Evolutionary conservation across 2,329 filamentous ascomycete species (phyloP), one percentile per base, ranked within the genome.

Genomic region (Xylaria sp.): DNA sequence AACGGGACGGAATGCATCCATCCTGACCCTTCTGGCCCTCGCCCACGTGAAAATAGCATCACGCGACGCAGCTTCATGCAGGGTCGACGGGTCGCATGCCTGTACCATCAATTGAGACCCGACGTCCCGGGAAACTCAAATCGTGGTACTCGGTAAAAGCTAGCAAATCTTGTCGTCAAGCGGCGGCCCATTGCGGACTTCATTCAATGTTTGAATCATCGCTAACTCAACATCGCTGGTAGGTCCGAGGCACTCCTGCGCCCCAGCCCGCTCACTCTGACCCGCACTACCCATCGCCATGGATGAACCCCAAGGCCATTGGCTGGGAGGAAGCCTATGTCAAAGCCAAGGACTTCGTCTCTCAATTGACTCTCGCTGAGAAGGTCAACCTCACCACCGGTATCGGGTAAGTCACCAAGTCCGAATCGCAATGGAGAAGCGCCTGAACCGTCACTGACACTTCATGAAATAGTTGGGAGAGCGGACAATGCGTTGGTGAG

Each of bases 341-440:
- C 18, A 87, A 89, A 73, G 92, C 92, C 1, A 85, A 83, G 66
- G 83, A 80, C 2, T 93, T 96, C 69, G 91, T 97, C 51, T 88
- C 88, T 8, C 86, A 92, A 71, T 76, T 96, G 75, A 96, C 91
- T 0, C 80, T 96, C 42, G 71, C 86, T 9, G 92, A 97, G 74
- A 97, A 96, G 78, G 91, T 97, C 74, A 97, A 97, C 74, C 74
- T 99, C 65, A 97, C 93, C 2, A 97, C 92, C 0, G 93, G 93
- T 73, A 84, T 89, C 64, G 92, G 92, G 83, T 93, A 76, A 73
- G 85, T 76, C 73, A 84, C 76, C 19, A 19, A n/a, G 0, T 19
- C 2, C 16, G 3, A 3, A 3, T 48, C 11, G 4, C 13, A 39
- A 46, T 2, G 8, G 18, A 13, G 44, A 30, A 46, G 10, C 9